Evolutionary conservation across 352 stramenopile genomes (phyloP).

Genomic region (Phytopythium montanum): DNA sequence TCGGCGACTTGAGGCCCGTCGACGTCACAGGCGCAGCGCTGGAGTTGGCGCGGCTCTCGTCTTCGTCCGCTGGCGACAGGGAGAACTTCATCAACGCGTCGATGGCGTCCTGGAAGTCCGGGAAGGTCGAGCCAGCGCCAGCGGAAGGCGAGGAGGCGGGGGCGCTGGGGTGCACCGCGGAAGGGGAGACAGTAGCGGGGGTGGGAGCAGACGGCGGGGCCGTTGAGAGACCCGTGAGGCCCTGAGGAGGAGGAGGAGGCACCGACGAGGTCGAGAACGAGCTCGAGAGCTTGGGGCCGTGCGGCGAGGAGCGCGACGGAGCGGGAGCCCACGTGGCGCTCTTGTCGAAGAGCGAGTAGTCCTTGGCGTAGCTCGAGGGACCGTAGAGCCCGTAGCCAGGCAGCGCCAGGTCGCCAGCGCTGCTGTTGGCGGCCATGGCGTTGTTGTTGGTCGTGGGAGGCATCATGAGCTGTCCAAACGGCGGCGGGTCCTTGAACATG

Average conservation of each 20-base stretch:
- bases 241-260: constrained; percentile 11
- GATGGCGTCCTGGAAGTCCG: constrained; percentile 83
- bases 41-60: too few species aligned
- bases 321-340: constrained; percentile 34
- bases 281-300: constrained; percentile 22
- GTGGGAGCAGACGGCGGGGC: not conserved
- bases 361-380: constrained; percentile 44
- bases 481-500: constrained; percentile 57
- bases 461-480: constrained; percentile 22
- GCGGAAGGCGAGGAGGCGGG: constrained; percentile 15
- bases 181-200: not conserved
- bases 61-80: constrained; percentile 24
- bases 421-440: constrained; percentile 6
- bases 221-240: constrained; percentile 17
- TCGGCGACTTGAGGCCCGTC: constrained; percentile 7
- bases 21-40: constrained; percentile 11
- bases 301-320: constrained; percentile 1
- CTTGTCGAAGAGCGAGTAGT: constrained; percentile 68
- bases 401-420: constrained; percentile 10
- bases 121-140: constrained; percentile 45
- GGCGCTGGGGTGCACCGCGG: constrained; percentile 1
- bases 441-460: constrained; percentile 22
- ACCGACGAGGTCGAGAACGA: constrained; percentile 23
- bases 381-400: constrained; percentile 19
- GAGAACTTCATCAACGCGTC: constrained; percentile 86